Conservation (phyloP, 2,329 filamentous ascomycete genomes). For the Exophiala sp. region DNA sequence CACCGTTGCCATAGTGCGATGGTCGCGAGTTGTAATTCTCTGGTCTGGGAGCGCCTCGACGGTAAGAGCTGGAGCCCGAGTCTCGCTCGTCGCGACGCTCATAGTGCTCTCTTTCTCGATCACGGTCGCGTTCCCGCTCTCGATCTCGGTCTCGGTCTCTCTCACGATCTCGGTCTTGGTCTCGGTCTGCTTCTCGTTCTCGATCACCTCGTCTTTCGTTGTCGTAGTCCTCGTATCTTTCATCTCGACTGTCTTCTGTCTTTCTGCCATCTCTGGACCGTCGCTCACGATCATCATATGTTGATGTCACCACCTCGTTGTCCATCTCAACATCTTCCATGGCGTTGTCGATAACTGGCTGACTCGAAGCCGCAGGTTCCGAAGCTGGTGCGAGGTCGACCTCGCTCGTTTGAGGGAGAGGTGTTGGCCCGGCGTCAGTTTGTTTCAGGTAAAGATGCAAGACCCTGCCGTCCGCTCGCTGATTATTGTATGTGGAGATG, state of each 20-base stretch:
- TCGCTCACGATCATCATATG: constrained; percentile 10
- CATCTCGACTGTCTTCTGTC: constrained; percentile 38
- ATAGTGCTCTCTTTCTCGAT: constrained; percentile 19
- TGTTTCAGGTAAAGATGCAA: constrained; percentile 56
- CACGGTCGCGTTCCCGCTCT: constrained; percentile 17
- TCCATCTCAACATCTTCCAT: constrained; percentile 35
- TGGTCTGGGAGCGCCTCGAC: constrained; percentile 6
- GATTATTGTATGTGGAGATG: constrained; percentile 60
- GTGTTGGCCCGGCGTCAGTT: constrained; percentile 10
- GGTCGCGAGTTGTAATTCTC: constrained; percentile 18
- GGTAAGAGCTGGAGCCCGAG: constrained; percentile 9
- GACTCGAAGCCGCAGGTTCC: not conserved
- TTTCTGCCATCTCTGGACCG: constrained; percentile 20
- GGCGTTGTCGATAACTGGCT: constrained; percentile 1
- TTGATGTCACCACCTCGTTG: constrained; percentile 8
- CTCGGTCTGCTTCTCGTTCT: constrained; percentile 14
- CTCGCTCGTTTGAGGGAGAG: not conserved
- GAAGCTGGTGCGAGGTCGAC: not conserved
- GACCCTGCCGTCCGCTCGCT: constrained; percentile 61
- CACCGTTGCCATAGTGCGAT: constrained; percentile 28
- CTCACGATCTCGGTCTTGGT: constrained; percentile 18
- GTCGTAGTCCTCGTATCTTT: constrained; percentile 29
- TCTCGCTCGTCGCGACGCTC: constrained; percentile 21
- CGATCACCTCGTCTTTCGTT: constrained; percentile 20
- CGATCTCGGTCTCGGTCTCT: constrained; percentile 14